Percentiles rank a stretch among this genome's conserved stretches.
Conservation (phyloP, 495 filamentous ascomycete genomes). For the Aspergillus ostianus region DNA sequence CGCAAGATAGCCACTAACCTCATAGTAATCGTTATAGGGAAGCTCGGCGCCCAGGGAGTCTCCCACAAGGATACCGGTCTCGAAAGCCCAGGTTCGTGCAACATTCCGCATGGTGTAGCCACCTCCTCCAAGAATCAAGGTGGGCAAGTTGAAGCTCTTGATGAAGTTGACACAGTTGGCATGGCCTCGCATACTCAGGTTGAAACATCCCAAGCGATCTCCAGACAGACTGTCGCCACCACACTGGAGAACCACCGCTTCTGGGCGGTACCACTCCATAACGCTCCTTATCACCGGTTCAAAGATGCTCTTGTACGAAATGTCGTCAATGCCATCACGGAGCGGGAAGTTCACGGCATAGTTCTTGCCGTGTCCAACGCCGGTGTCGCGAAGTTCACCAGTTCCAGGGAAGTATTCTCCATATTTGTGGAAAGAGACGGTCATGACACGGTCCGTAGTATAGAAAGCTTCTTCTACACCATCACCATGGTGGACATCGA, state of each 20-base stretch:
- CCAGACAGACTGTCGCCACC: constrained; percentile 94
- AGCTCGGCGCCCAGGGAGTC: constrained; percentile 74
- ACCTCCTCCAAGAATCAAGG: constrained; percentile 88
- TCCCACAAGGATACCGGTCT: constrained; percentile 88
- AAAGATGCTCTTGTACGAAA: constrained; percentile 90
- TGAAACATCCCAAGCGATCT: constrained; percentile 95
- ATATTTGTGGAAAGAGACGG: constrained; percentile 97
- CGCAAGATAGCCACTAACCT: constrained; percentile 53
- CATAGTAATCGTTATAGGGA: constrained; percentile 99
- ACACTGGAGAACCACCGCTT: constrained; percentile 95
- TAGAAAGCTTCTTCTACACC: constrained; percentile 98
- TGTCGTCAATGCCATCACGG: constrained; percentile 92
- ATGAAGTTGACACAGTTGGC: constrained; percentile 97
- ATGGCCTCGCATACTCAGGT: constrained; percentile 95
- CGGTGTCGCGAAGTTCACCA: constrained; percentile 91
- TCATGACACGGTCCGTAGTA: constrained; percentile 98
- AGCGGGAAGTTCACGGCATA: constrained; percentile 97
- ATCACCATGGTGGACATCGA: constrained; percentile 97
- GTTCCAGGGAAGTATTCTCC: constrained; percentile 99
- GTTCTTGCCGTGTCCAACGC: constrained; percentile 87
- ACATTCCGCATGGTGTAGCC: constrained; percentile 99
- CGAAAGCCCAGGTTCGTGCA: constrained; percentile 93
- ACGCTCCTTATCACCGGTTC: constrained; percentile 90
- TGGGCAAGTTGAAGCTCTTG: constrained; percentile 87
- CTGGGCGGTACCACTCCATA: constrained; percentile 94